Evolutionary conservation across 2,329 filamentous ascomycete species (phyloP), one percentile per base, ranked within the genome.

Genomic region (Fusarium duplospermum): DNA sequence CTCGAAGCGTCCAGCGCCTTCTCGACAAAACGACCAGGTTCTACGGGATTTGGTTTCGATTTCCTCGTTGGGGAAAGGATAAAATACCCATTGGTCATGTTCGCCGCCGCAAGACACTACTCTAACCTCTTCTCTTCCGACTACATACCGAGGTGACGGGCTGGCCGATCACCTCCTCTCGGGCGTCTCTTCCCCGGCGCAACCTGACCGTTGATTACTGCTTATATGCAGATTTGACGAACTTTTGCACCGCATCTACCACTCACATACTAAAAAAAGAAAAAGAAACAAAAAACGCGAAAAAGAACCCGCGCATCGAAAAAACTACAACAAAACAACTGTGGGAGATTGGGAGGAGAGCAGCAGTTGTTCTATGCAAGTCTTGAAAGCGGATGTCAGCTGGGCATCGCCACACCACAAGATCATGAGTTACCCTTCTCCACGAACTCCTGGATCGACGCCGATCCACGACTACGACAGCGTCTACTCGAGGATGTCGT

Each of bases 101-200:
- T 88, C 82, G 85, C 86, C 83, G 84, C 84, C 86, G 85, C 84
- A 87, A 86, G 83, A 86, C 84, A 84, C 80, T 84, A 83, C 82
- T 85, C 84, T 82, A 87, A 86, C 83, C 86, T 85, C 86, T 87
- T 86, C 86, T 86, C 87, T 81, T 87, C 87, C 87, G 87, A 89
- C 85, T 86, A 87, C 85, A 89, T 88, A 88, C 87, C 87, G 86
- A 88, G 88, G 88, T 90, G 88, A 90, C 87, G 82, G 84, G 84
- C 81, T 80, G 83, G 82, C 83, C 82, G 66, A 78, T 81, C 82
- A 83, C 82, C 86, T 85, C 85, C 82, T 84, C 81, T 82, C 82
- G 83, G 85, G 84, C 85, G 81, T 84, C 78, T 78, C 72, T 74
- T 74, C 71, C 72, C 71, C 72, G 66, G 64, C 74, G 75, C 69